These are phyloP conservation scores for Gnomoniopsis smithogilvyi DNA, from an alignment of 2,329 filamentous ascomycete genomes.

Conservation along the genomic window DNA sequence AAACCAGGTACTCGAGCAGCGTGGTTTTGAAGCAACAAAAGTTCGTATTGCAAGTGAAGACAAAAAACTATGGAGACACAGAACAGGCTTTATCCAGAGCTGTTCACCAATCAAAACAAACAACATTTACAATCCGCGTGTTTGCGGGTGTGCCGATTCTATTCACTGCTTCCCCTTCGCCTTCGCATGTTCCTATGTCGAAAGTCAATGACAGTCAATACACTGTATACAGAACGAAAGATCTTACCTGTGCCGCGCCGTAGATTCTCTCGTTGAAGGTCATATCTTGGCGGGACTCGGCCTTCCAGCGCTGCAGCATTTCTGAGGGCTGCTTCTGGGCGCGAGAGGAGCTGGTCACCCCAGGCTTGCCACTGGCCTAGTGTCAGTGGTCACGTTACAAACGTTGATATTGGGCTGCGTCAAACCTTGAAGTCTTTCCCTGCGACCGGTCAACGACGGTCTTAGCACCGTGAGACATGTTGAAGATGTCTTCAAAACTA, in stretches of 20 bases:
- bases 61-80: conserved; percentile 6
- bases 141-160: background rate
- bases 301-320: conserved; percentile 16
- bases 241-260: background rate
- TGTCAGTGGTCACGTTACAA: background rate
- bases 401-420: background rate
- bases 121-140: background rate
- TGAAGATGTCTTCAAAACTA: background rate
- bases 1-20: background rate
- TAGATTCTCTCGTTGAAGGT: conserved; percentile 7
- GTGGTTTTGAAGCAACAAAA: background rate
- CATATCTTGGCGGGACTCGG: conserved; percentile 1
- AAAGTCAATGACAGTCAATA: background rate
- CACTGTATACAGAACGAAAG: background rate
- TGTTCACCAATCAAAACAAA: background rate
- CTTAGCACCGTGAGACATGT: conserved; percentile 14
- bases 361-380: background rate
- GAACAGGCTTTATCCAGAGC: conserved; percentile 4
- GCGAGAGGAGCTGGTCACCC: background rate
- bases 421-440: conserved; percentile 6
- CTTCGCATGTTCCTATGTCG: background rate
- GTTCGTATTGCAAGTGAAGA: background rate
- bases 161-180: background rate
- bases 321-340: conserved; percentile 1
- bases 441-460: conserved; percentile 1